Base-by-base conservation (phyloP, 495 filamentous ascomycete species). In the Amniculicola lignicola region DNA sequence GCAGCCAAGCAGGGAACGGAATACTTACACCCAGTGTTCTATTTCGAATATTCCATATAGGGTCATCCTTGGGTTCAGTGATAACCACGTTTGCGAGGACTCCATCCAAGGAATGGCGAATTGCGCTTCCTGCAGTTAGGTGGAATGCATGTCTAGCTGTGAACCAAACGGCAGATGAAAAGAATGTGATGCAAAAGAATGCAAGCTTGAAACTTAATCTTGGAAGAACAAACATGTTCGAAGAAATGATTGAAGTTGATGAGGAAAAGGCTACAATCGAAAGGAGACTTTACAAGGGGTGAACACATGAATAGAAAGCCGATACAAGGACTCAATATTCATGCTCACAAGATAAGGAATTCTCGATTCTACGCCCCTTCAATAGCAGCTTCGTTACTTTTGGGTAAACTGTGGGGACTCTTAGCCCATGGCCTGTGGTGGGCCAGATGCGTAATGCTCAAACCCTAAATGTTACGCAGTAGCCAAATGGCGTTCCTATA, bases 11-110 rank as follows among this genome's bases (percentile, higher is more conserved):
- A 14, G 22, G n/a, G 21, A 18, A 19, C 10, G 1, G 2, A 45
- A 16, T 33, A 45, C 51, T 33, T 54, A 54, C 38, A 9, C 55
- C 47, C 42, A 59, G 31, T 18, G 47, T 52, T 1, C 28, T 37
- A 39, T 52, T 59, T 18, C 39, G 55, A 18, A 59, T 39, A 38
- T 59, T 39, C 37, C 48, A 29, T 5, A 59, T 52, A 6, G 46
- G 46, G 25, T 59, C 55, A 39, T 47, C 25, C 15, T 37, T 39
- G 14, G 55, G 22, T 21, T 59, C 48, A 11, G 40, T 28, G 36
- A 50, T 18, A 2, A 21, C n/a, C 4, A 49, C 36, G 35, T 42
- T 49, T 22, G 16, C 12, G 21, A 9, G 4, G 33, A 25, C 10
- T 21, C 15, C 14, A 15, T 12, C 3, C 22, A 25, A 9, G 18